phyloP scores from a whole-genome alignment of 2,329 filamentous ascomycete species.

The Epichloe bromicola region DNA sequence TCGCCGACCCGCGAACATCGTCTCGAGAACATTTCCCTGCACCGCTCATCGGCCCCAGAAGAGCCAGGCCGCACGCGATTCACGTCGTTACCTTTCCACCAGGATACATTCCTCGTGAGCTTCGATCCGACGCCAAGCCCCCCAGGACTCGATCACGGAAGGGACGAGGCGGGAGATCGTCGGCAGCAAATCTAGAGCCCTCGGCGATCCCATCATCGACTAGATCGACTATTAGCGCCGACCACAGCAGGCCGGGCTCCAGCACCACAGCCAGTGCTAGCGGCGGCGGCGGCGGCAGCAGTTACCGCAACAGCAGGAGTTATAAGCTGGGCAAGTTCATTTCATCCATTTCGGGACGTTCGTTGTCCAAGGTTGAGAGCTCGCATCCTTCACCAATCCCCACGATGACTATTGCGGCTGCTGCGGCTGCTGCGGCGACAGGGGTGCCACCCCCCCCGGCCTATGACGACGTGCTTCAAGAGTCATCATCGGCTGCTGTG shows the following conservation, averaged over 20 bases:
- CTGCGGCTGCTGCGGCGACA: conserved; percentile 5
- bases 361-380: not conserved
- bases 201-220: not conserved
- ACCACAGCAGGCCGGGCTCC: not conserved
- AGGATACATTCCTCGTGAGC: conserved; percentile 31
- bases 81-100: conserved; percentile 29
- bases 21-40: conserved; percentile 17
- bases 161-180: not conserved
- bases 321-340: conserved; percentile 7
- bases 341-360: conserved; percentile 6
- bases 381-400: not conserved
- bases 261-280: conserved; percentile 27
- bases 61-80: conserved; percentile 27
- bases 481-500: not conserved
- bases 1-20: not conserved
- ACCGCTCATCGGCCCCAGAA: conserved; percentile 26
- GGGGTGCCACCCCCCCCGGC: conserved; percentile 12
- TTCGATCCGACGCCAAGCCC: conserved; percentile 16
- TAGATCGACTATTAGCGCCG: not conserved
- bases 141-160: not conserved
- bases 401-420: not conserved
- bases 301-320: conserved; percentile 24
- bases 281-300: conserved; percentile 25
- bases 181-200: conserved; percentile 1
- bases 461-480: conserved; percentile 18